Conservation (phyloP, 2,329 filamentous ascomycete species). For the Pyricularia sp. region DNA sequence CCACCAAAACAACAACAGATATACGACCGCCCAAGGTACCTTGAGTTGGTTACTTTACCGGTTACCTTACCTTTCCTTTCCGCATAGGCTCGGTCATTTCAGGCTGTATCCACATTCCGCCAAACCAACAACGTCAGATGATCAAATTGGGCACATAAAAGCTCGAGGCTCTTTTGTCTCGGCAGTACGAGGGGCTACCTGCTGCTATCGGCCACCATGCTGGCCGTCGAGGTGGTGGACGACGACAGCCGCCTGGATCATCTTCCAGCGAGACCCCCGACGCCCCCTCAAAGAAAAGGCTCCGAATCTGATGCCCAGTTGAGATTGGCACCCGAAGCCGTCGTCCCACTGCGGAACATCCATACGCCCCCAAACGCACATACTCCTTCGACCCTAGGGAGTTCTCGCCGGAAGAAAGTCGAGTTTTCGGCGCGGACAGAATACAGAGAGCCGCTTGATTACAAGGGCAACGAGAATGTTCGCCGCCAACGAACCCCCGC, state of each 20-base stretch:
- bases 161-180: slow-evolving; percentile 6
- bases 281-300: slow-evolving; percentile 50
- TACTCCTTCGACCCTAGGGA: slow-evolving; percentile 33
- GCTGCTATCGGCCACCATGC: not conserved
- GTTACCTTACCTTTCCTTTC: too few relatives aligned
- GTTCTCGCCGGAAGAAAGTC: slow-evolving; percentile 43
- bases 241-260: slow-evolving; percentile 1
- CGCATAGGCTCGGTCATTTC: not conserved
- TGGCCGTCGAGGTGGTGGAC: not conserved
- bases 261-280: slow-evolving; percentile 53
- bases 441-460: slow-evolving; percentile 43
- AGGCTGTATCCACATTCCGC: not conserved
- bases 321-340: slow-evolving; percentile 23
- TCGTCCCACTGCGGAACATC: slow-evolving; percentile 28
- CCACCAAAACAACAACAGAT: too few relatives aligned
- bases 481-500: slow-evolving; percentile 30
- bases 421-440: slow-evolving; percentile 48
- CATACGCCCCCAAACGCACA: slow-evolving; percentile 44
- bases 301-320: slow-evolving; percentile 27
- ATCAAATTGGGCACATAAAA: not conserved
- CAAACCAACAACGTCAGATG: not conserved
- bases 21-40: too few relatives aligned
- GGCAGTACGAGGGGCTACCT: slow-evolving; percentile 3
- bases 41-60: too few relatives aligned
- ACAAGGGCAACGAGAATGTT: slow-evolving; percentile 26